Percentiles rank a stretch among this genome's conserved stretches.
These are phyloP conservation scores for Paraphaeosphaeria minitans DNA, from an alignment of 2,329 filamentous ascomycete species.

Conservation along the genomic window DNA sequence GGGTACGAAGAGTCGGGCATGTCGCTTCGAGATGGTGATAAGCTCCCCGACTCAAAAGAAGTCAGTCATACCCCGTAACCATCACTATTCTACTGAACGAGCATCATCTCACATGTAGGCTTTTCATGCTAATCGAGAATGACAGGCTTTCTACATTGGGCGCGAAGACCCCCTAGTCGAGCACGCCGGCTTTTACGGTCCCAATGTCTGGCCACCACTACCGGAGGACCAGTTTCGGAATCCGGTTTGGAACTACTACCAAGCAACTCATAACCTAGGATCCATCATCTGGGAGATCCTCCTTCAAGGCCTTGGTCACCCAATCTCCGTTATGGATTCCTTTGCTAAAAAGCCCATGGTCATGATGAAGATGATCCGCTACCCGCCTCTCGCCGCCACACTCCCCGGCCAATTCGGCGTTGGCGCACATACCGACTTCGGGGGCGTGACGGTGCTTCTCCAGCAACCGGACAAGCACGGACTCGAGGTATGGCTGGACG, in stretches of 20 bases:
- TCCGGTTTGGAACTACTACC: conserved; percentile 13
- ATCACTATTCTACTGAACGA: too few relatives aligned
- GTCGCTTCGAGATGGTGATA: conserved; percentile 12
- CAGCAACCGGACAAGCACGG: conserved; percentile 15
- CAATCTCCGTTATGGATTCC: conserved; percentile 10
- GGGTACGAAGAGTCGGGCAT: conserved; percentile 16
- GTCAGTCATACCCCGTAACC: too few relatives aligned
- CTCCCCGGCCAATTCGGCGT: conserved; percentile 16
- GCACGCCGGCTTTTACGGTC: conserved; percentile 13
- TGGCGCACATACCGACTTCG: conserved; percentile 25
- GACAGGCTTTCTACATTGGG: conserved; percentile 14
- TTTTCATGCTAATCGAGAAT: too few relatives aligned
- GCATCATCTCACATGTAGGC: too few relatives aligned
- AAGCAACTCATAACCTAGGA: conserved; percentile 9
- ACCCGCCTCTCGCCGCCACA: conserved; percentile 11
- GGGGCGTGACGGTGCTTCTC: conserved; percentile 21
- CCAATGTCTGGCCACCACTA: conserved; percentile 15
- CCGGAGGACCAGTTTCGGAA: conserved; percentile 8
- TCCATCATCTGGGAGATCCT: conserved; percentile 14
- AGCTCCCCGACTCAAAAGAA: conserved; percentile 22
- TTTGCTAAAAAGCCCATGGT: conserved; percentile 16
- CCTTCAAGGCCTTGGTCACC: conserved; percentile 12
- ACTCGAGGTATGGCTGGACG: conserved; percentile 7
- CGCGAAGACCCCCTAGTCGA: conserved; percentile 13
- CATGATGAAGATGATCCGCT: conserved; percentile 19